Percentiles rank a stretch among this genome's conserved stretches.
Evolutionary conservation across 2,329 filamentous ascomycete species (phyloP).

Genomic region (Exserohilum rostratum): DNA sequence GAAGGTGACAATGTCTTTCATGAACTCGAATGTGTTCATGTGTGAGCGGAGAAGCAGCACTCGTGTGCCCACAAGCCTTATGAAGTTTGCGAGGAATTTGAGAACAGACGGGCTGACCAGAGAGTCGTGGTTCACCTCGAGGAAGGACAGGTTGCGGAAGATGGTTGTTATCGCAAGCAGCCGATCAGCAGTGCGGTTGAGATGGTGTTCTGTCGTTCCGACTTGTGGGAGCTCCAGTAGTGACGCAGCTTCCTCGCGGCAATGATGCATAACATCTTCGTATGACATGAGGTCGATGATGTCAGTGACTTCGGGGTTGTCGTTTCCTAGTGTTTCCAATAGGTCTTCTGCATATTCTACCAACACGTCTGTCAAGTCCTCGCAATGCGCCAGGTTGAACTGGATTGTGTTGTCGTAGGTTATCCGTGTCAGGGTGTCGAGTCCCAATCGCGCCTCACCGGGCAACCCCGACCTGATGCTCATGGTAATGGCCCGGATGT

Average conservation of each 20-base stretch:
- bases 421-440: conserved; percentile 80
- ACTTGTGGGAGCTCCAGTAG: conserved; percentile 76
- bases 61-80: conserved; percentile 85
- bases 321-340: conserved; percentile 80
- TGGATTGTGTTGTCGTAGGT: conserved; percentile 56
- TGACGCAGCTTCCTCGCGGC: conserved; percentile 72
- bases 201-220: conserved; percentile 77
- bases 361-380: conserved; percentile 86
- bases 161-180: conserved; percentile 92
- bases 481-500: conserved; percentile 87
- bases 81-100: conserved; percentile 81
- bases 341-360: conserved; percentile 92
- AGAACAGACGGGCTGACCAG: conserved; percentile 80
- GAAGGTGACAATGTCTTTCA: conserved; percentile 91
- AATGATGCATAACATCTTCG: conserved; percentile 84
- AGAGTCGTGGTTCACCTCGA: conserved; percentile 74
- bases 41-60: conserved; percentile 84
- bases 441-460: conserved; percentile 83
- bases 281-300: conserved; percentile 83
- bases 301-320: conserved; percentile 84
- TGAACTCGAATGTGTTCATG: conserved; percentile 88
- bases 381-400: conserved; percentile 52
- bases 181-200: conserved; percentile 85
- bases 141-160: conserved; percentile 89
- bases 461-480: conserved; percentile 89